Percentiles rank a stretch among this genome's conserved stretches.
Conservation (phyloP, 1,284 basidiomycete genomes). For the Anthracocystis walkeri region DNA sequence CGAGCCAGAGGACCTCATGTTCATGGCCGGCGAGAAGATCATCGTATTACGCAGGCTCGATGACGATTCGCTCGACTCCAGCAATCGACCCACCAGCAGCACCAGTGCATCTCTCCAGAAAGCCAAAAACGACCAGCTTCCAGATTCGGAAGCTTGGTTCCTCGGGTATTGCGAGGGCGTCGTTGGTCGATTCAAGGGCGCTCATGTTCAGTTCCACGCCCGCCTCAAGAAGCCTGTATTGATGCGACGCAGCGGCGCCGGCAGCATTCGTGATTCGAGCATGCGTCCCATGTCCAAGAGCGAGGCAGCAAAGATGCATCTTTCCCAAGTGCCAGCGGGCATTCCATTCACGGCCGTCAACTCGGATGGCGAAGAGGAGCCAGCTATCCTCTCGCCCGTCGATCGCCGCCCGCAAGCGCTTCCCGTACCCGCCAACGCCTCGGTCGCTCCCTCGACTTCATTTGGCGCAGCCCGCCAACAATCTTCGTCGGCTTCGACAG, state of each 20-base stretch:
- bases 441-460: constrained; percentile 12
- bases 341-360: constrained; percentile 62
- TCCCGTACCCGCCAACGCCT: constrained; percentile 15
- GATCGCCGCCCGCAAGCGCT: constrained; percentile 21
- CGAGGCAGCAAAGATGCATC: constrained; percentile 55
- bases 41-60: constrained; percentile 62
- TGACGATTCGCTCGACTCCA: constrained; percentile 43
- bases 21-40: constrained; percentile 67
- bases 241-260: constrained; percentile 64
- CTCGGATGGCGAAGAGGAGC: constrained; percentile 60
- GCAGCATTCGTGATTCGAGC: constrained; percentile 55
- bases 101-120: constrained; percentile 18
- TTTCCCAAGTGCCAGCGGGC: constrained; percentile 53
- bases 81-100: constrained; percentile 28
- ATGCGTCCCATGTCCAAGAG: constrained; percentile 61
- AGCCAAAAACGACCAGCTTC: constrained; percentile 18
- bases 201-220: constrained; percentile 79
- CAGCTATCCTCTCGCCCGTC: constrained; percentile 13
- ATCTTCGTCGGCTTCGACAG: neutral
- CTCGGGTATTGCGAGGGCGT: constrained; percentile 88
- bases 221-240: constrained; percentile 81
- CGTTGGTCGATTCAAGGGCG: constrained; percentile 81
- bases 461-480: constrained; percentile 10
- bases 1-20: constrained; percentile 64
- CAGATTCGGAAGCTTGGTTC: constrained; percentile 45